Percentiles rank a stretch among this genome's conserved stretches.
phyloP scores from a whole-genome alignment of 1,139 yeast species.

The Wickerhamomyces sp. region DNA sequence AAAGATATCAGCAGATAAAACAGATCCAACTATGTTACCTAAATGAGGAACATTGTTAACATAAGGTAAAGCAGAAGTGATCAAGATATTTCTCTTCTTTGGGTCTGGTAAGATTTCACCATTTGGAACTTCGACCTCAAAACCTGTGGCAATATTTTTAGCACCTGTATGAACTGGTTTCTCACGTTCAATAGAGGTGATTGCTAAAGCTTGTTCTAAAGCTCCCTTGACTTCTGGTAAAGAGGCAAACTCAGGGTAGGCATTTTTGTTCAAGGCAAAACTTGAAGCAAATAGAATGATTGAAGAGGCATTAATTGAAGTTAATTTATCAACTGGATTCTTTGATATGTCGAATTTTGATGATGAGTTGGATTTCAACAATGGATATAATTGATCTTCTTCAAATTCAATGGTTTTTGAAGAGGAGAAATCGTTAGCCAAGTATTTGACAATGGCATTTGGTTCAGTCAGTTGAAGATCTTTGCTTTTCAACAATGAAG shows the following conservation, averaged over 20 bases:
- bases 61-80: conserved; percentile 95
- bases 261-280: conserved; percentile 27
- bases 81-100: conserved; percentile 69
- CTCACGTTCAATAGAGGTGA: conserved; percentile 28
- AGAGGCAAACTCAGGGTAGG: conserved; percentile 28
- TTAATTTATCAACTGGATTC: conserved; percentile 19
- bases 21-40: conserved; percentile 95
- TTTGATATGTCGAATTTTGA: conserved; percentile 20
- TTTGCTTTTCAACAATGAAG: conserved; percentile 31
- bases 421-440: conserved; percentile 43
- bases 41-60: conserved; percentile 97
- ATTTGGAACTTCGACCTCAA: conserved; percentile 34
- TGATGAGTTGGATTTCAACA: conserved; percentile 17
- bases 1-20: conserved; percentile 89
- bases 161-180: conserved; percentile 56
- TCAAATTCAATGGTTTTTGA: conserved; percentile 35
- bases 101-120: conserved; percentile 44
- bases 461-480: conserved; percentile 62
- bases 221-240: conserved; percentile 40
- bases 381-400: conserved; percentile 28
- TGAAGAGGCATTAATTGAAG: conserved; percentile 26
- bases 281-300: conserved; percentile 32
- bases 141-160: conserved; percentile 39
- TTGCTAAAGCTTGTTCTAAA: conserved; percentile 27
- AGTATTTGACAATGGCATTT: conserved; percentile 76